A percentile compares a stretch with the other conserved stretches of the same genome.
Evolutionary conservation across 2,329 filamentous ascomycete genomes (phyloP).

Genomic region (Gyromitra esculenta): DNA sequence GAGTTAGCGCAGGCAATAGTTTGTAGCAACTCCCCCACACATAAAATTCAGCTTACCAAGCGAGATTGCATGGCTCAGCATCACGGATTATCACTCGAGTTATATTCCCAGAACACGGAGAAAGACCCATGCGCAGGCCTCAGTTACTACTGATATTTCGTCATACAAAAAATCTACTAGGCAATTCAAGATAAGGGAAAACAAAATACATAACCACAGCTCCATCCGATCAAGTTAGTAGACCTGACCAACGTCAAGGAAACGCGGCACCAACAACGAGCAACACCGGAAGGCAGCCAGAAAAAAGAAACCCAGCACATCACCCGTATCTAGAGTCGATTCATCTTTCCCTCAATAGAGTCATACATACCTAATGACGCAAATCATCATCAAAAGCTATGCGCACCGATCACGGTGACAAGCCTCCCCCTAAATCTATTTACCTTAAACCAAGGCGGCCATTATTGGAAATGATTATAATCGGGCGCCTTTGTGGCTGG

Average conservation of each 20-base stretch:
- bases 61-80: not conserved
- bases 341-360: too few relatives aligned
- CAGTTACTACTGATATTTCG: not conserved
- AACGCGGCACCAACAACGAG: too few relatives aligned
- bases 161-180: not conserved
- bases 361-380: too few relatives aligned
- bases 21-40: not conserved
- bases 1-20: not conserved
- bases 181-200: not conserved
- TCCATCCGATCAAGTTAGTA: not conserved
- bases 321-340: too few relatives aligned
- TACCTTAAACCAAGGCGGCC: too few relatives aligned
- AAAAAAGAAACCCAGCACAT: too few relatives aligned
- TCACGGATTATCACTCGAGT: slow-evolving; percentile 7
- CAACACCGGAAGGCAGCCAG: too few relatives aligned
- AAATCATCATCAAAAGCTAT: too few relatives aligned
- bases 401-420: too few relatives aligned
- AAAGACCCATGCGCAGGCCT: not conserved
- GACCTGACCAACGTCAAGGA: not conserved
- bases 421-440: too few relatives aligned
- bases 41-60: not conserved
- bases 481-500: too few relatives aligned
- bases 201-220: not conserved
- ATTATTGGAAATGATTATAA: too few relatives aligned
- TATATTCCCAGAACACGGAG: not conserved